phyloP scores from a whole-genome alignment of 2,329 filamentous ascomycete genomes.

The Epichloe elymi region DNA sequence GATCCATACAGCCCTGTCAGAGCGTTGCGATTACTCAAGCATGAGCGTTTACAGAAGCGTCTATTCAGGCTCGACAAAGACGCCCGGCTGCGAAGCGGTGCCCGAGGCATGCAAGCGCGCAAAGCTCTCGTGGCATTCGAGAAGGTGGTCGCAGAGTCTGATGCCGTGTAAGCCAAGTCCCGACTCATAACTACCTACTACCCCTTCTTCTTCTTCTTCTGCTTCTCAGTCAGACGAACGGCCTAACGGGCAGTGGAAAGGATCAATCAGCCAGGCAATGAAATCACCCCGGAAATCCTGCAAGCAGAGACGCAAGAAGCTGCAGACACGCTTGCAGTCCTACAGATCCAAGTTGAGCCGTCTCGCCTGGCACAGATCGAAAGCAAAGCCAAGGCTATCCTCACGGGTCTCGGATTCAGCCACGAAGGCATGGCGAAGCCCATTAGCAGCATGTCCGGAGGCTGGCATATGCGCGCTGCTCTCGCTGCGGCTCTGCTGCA shows the following conservation, averaged over 20 bases:
- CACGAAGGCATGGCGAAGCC: constrained; percentile 45
- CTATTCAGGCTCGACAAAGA: constrained; percentile 61
- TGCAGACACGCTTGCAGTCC: constrained; percentile 52
- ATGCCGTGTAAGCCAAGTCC: constrained; percentile 29
- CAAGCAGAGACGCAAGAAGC: constrained; percentile 57
- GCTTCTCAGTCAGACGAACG: background rate
- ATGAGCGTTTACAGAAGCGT: constrained; percentile 47
- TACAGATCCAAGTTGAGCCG: constrained; percentile 56
- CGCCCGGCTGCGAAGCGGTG: constrained; percentile 59
- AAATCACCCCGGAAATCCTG: constrained; percentile 42
- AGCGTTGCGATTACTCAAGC: constrained; percentile 47
- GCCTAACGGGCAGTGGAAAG: constrained; percentile 14
- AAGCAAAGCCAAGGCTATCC: constrained; percentile 49
- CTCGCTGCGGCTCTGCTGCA: constrained; percentile 56
- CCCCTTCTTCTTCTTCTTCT: background rate
- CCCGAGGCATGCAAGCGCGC: constrained; percentile 60
- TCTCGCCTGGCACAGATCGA: constrained; percentile 52
- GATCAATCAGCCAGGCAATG: constrained; percentile 36
- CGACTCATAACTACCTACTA: too few relatives aligned
- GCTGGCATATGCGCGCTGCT: constrained; percentile 59
- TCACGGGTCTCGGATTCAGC: constrained; percentile 60
- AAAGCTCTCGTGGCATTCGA: constrained; percentile 61
- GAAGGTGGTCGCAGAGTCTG: constrained; percentile 47
- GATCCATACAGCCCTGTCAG: constrained; percentile 46
- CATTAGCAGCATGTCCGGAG: constrained; percentile 58